A percentile compares a stretch with the other conserved stretches of the same genome.
Evolutionary conservation across 2,329 filamentous ascomycete genomes (phyloP).

Genomic region (Hypoxylon sp.): DNA sequence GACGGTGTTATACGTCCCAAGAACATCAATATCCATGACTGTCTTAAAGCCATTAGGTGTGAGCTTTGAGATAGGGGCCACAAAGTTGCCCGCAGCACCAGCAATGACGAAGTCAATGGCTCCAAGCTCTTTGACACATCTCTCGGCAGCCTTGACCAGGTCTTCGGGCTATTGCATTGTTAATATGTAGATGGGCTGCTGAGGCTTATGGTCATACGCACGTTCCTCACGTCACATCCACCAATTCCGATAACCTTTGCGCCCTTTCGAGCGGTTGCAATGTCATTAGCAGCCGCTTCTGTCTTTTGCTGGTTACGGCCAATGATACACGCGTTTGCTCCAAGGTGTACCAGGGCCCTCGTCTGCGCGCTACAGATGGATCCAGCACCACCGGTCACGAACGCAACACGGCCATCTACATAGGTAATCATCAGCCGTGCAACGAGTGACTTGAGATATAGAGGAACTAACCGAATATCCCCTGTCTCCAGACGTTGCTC

Average conservation of each 20-base stretch:
- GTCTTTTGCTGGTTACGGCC: slow-evolving; percentile 93
- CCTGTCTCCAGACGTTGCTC: slow-evolving; percentile 87
- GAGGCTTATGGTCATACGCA: slow-evolving; percentile 54
- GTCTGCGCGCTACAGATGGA: slow-evolving; percentile 96
- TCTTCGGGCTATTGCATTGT: slow-evolving; percentile 65
- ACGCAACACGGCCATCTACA: slow-evolving; percentile 86
- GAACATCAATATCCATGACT: slow-evolving; percentile 95
- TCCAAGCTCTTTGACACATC: slow-evolving; percentile 85
- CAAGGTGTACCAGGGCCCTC: slow-evolving; percentile 88
- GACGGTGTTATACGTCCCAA: slow-evolving; percentile 94
- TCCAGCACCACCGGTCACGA: slow-evolving; percentile 94
- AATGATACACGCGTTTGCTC: slow-evolving; percentile 93
- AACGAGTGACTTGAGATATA: background rate
- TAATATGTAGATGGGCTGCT: background rate
- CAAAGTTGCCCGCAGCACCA: slow-evolving; percentile 95
- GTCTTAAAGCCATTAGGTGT: slow-evolving; percentile 92
- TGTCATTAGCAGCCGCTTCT: slow-evolving; percentile 81
- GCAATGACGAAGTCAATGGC: slow-evolving; percentile 94
- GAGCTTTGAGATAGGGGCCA: slow-evolving; percentile 85
- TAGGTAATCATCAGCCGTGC: slow-evolving; percentile 27
- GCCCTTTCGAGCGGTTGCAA: slow-evolving; percentile 81
- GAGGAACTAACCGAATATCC: slow-evolving; percentile 78
- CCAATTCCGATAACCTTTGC: slow-evolving; percentile 90
- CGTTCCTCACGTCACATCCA: slow-evolving; percentile 80
- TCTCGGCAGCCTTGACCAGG: slow-evolving; percentile 80